Conservation (phyloP, 345 rosid species). For the Angophora floribunda region DNA sequence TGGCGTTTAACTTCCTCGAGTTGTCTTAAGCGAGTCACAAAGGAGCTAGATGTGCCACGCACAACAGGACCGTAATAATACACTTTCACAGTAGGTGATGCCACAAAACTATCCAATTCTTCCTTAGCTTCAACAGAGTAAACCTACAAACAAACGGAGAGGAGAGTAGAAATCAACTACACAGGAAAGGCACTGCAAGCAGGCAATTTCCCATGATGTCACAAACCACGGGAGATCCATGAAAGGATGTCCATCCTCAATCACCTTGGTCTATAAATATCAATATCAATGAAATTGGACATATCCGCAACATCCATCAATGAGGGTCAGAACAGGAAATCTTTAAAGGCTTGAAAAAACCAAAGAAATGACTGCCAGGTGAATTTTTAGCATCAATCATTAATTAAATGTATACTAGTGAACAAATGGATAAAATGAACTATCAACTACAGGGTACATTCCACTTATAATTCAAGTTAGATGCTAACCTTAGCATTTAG, state of each 20-base stretch:
- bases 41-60: conserved; percentile 18
- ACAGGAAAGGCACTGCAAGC: neutral
- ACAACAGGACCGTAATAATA: conserved; percentile 42
- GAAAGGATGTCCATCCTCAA: neutral
- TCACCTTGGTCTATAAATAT: neutral
- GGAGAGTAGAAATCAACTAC: neutral
- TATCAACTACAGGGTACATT: neutral
- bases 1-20: conserved; percentile 47
- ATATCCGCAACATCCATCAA: neutral
- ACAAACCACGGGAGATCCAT: neutral
- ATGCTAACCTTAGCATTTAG: conserved; percentile 82
- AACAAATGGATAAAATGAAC: neutral
- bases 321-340: neutral
- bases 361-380: neutral
- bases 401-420: neutral
- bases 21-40: conserved; percentile 10
- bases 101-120: conserved; percentile 55
- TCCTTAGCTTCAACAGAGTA: conserved; percentile 59
- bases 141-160: conserved; percentile 33
- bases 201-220: neutral
- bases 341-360: neutral
- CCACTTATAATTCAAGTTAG: neutral
- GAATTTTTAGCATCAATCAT: neutral
- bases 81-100: conserved; percentile 62
- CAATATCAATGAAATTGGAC: neutral